Evolutionary conservation across 176 grass and related monocot species (phyloP).

Genomic region (Neostapfia colusana): DNA sequence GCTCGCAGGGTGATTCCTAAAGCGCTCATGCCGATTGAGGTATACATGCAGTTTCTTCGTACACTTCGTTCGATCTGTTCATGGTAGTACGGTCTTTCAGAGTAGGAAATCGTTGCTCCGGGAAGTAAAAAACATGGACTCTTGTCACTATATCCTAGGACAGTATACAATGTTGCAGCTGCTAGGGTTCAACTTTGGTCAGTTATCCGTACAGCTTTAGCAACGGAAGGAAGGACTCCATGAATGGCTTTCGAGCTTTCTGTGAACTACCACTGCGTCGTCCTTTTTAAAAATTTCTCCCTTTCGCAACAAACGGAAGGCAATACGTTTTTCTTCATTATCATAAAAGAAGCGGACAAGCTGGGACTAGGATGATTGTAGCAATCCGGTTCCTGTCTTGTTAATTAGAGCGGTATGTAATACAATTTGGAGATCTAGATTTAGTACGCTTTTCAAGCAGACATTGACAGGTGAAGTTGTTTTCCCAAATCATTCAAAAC

Average conservation of each 20-base stretch:
- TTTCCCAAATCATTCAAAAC: background rate
- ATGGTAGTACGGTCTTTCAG: background rate
- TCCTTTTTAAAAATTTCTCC: background rate
- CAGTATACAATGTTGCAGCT: background rate
- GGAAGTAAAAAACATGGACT: background rate
- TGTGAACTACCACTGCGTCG: no score
- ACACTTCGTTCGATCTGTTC: background rate
- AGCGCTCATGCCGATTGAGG: slow-evolving; percentile 83
- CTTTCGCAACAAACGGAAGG: background rate
- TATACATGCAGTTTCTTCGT: background rate
- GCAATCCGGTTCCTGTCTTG: background rate
- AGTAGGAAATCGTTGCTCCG: background rate
- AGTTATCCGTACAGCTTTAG: background rate
- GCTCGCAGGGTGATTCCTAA: slow-evolving; percentile 71
- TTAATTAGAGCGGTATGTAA: slow-evolving; percentile 15
- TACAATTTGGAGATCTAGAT: background rate
- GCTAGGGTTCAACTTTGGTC: background rate
- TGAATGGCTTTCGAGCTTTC: background rate
- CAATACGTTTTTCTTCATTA: background rate
- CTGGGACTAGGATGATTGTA: background rate
- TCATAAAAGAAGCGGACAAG: background rate
- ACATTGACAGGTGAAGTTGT: background rate
- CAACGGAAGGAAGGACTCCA: background rate
- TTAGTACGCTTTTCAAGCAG: background rate
- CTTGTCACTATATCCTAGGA: background rate